Conservation (phyloP, 805 yeast genomes). For the Starmera dryadoides region DNA sequence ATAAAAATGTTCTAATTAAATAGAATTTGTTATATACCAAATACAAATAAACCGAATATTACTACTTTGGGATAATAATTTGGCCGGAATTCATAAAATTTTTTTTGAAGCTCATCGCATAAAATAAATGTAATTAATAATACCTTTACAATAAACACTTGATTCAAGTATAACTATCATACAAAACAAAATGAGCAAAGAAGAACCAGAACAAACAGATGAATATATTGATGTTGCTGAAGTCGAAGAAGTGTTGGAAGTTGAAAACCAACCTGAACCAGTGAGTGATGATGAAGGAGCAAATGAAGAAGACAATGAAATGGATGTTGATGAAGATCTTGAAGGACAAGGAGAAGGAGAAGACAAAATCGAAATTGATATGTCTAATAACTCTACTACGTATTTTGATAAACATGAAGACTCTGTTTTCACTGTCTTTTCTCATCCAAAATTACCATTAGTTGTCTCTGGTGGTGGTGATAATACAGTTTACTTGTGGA, state of each 20-base stretch:
- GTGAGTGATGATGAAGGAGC: slow-evolving; percentile 20
- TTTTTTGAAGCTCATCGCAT: not conserved
- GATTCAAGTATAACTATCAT: no score
- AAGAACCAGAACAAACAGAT: no score
- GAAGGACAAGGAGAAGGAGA: slow-evolving; percentile 29
- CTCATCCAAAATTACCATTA: slow-evolving; percentile 79
- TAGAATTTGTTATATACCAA: no score
- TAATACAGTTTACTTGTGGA: slow-evolving; percentile 84
- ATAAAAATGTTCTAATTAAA: no score
- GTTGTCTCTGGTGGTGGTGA: slow-evolving; percentile 97
- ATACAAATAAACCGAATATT: no score
- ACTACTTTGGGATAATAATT: no score
- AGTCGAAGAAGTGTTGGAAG: slow-evolving; percentile 33
- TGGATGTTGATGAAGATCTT: slow-evolving; percentile 19
- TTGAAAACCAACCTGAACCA: slow-evolving; percentile 18
- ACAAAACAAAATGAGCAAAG: slow-evolving; percentile 7
- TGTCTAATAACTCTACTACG: slow-evolving; percentile 82
- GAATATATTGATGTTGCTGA: slow-evolving; percentile 34
- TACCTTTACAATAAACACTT: no score
- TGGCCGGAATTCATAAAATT: no score
- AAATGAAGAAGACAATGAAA: slow-evolving; percentile 28
- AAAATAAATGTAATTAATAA: not conserved
- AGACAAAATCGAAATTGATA: slow-evolving; percentile 64
- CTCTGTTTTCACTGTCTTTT: slow-evolving; percentile 73
- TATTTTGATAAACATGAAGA: slow-evolving; percentile 90